phyloP scores from a whole-genome alignment of 441 rosid species.

The Populus hybrid region DNA sequence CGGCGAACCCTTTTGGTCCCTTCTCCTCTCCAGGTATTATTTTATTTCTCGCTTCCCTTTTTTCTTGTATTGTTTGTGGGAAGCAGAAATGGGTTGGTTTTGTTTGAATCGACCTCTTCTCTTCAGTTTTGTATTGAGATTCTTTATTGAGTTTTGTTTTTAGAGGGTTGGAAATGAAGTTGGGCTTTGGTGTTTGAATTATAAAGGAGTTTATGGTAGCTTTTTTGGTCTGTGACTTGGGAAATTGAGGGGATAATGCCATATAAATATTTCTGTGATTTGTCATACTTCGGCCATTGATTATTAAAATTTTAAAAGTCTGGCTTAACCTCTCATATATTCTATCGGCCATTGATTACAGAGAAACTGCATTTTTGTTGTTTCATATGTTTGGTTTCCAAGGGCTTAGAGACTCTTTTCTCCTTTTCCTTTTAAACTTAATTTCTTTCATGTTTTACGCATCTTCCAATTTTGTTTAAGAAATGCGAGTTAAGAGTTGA shows the following conservation, averaged over 20 bases:
- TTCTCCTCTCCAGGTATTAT: constrained; percentile 70
- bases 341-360: neutral
- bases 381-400: neutral
- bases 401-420: neutral
- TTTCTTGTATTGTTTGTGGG: neutral
- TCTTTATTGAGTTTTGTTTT: neutral
- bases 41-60: neutral
- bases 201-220: neutral
- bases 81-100: constrained; percentile 1
- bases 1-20: constrained; percentile 43
- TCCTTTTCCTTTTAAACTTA: neutral
- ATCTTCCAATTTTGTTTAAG: neutral
- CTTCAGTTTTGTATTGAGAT: neutral
- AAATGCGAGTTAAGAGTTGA: neutral
- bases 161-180: neutral
- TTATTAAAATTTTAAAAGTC: neutral
- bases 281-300: neutral
- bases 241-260: neutral
- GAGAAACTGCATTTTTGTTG: neutral
- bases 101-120: too few species aligned
- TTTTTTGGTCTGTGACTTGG: neutral
- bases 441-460: neutral
- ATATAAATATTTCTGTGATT: neutral
- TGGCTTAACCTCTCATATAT: too few species aligned
- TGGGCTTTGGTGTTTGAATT: neutral